These are phyloP conservation scores for Massospora cicadina DNA, from an alignment of 371 early-diverging fungal genomes.

Conservation along the genomic window DNA sequence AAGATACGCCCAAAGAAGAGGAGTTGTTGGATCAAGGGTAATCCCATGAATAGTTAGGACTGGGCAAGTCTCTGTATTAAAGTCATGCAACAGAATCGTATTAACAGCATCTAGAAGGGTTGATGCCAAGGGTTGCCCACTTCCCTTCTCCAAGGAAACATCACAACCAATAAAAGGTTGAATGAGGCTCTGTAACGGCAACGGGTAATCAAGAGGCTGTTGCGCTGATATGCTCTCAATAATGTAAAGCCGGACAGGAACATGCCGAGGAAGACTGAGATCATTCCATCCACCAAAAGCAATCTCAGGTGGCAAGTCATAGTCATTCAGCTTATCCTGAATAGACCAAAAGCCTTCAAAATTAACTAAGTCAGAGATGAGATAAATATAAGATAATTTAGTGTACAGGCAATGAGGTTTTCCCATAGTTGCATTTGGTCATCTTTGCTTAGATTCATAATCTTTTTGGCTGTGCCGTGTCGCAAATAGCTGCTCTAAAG, in stretches of 20 bases:
- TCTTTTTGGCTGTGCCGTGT: constrained; percentile 1
- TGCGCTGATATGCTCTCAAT: neutral
- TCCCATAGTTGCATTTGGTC: constrained; percentile 3
- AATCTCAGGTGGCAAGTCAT: neutral
- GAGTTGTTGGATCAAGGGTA: neutral
- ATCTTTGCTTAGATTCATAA: constrained; percentile 5
- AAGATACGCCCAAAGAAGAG: neutral
- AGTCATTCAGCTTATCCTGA: neutral
- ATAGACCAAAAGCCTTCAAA: neutral
- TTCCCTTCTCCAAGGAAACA: neutral
- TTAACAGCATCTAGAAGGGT: neutral
- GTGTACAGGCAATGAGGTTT: neutral
- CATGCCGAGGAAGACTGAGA: neutral
- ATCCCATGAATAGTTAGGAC: neutral
- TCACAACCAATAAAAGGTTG: neutral
- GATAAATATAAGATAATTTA: no score
- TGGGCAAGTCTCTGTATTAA: neutral
- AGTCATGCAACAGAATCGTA: neutral
- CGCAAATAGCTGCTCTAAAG: neutral
- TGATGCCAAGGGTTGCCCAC: neutral
- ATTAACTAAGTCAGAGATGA: neutral
- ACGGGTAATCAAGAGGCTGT: neutral
- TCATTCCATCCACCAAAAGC: neutral
- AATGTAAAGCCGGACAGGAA: neutral
- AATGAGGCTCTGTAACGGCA: neutral